phyloP scores from a whole-genome alignment of 768 basidiomycete species.

The Imleria badia region DNA sequence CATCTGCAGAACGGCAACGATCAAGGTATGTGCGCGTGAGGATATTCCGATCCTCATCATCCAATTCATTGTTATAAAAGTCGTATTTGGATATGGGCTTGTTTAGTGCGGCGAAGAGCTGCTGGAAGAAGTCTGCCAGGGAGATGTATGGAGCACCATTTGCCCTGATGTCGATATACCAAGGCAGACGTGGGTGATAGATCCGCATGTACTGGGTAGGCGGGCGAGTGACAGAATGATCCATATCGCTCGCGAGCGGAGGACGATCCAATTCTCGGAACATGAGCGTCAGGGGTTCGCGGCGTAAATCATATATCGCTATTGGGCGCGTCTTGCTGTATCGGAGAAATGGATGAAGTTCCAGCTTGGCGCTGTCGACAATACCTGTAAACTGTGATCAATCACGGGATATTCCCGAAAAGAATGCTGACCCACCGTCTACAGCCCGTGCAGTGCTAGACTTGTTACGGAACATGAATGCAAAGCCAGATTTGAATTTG shows the following conservation, averaged over 20 bases:
- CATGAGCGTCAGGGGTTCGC: slow-evolving; percentile 36
- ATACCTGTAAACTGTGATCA: slow-evolving; percentile 11
- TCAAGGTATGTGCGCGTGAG: slow-evolving; percentile 46
- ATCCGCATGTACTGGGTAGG: slow-evolving; percentile 51
- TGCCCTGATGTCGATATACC: slow-evolving; percentile 61
- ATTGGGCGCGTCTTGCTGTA: slow-evolving; percentile 34
- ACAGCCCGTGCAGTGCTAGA: slow-evolving; percentile 10
- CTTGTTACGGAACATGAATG: slow-evolving; percentile 29
- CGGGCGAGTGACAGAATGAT: slow-evolving; percentile 53
- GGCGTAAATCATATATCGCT: slow-evolving; percentile 52
- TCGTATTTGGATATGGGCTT: slow-evolving; percentile 49
- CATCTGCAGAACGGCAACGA: slow-evolving; percentile 40
- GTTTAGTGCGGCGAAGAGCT: slow-evolving; percentile 44
- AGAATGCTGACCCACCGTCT: slow-evolving; percentile 17
- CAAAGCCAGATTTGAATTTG: slow-evolving; percentile 32
- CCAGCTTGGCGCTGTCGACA: slow-evolving; percentile 27
- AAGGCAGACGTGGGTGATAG: slow-evolving; percentile 57
- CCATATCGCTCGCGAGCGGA: slow-evolving; percentile 49
- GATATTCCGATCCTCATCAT: slow-evolving; percentile 41
- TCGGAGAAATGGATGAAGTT: slow-evolving; percentile 23
- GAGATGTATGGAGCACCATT: slow-evolving; percentile 52
- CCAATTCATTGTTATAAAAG: slow-evolving; percentile 59
- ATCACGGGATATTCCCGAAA: background rate
- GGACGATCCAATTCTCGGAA: slow-evolving; percentile 47
- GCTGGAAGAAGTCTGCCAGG: slow-evolving; percentile 51